phyloP scores from a whole-genome alignment of 192 early-diverging fungal species.

The Chytriomyces confervae region DNA sequence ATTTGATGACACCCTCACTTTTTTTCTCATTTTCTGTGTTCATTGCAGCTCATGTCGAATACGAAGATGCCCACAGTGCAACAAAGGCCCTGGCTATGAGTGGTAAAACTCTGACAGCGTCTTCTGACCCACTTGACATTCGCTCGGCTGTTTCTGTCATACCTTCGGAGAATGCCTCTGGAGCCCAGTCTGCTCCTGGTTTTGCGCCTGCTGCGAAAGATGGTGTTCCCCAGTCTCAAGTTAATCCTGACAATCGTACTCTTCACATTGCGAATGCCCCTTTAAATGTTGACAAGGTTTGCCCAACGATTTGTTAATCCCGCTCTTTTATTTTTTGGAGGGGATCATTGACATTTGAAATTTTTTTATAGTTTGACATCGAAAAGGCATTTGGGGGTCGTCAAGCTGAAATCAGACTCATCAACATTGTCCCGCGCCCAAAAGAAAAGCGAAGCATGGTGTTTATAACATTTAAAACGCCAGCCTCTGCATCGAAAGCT shows the following conservation, averaged over 20 bases:
- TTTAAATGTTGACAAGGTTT: slow-evolving; percentile 44
- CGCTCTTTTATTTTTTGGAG: not conserved
- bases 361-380: slow-evolving; percentile 43
- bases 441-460: slow-evolving; percentile 50
- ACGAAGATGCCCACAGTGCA: slow-evolving; percentile 43
- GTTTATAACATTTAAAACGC: slow-evolving; percentile 50
- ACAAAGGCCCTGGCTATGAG: slow-evolving; percentile 44
- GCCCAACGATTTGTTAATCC: not conserved
- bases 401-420: slow-evolving; percentile 43
- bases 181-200: slow-evolving; percentile 3
- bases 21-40: slow-evolving; percentile 31
- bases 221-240: not conserved
- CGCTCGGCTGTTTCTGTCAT: slow-evolving; percentile 21
- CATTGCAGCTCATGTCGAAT: slow-evolving; percentile 48
- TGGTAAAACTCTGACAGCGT: slow-evolving; percentile 42
- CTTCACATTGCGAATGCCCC: slow-evolving; percentile 51
- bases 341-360: not conserved
- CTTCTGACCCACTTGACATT: slow-evolving; percentile 42
- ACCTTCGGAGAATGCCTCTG: not conserved
- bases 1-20: slow-evolving; percentile 19
- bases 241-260: slow-evolving; percentile 30
- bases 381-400: slow-evolving; percentile 38
- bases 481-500: slow-evolving; percentile 31
- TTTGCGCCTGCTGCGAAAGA: not conserved
- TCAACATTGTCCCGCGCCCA: slow-evolving; percentile 50